Evolutionary conservation across 805 yeast genomes (phyloP).

Genomic region (Cyberlindnera mrakii): DNA sequence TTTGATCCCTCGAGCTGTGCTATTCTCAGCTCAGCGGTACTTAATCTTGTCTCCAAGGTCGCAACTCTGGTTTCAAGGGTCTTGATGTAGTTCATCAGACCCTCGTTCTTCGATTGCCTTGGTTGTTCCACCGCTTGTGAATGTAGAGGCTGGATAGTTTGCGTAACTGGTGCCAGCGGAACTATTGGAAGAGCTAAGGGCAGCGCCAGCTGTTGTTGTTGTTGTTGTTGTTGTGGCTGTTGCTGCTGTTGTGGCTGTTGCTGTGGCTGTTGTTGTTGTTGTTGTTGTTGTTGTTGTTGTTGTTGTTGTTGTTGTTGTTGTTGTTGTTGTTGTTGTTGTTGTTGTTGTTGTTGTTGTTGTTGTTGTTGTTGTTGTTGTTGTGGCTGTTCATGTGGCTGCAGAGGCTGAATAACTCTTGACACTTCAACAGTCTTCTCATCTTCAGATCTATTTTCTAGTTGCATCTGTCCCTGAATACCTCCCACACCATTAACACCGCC

Average conservation of each 20-base stretch:
- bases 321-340: not conserved
- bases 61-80: slow-evolving; percentile 18
- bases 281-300: not conserved
- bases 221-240: not conserved
- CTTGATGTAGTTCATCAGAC: slow-evolving; percentile 17
- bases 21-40: slow-evolving; percentile 16
- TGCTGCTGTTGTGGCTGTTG: slow-evolving; percentile 1
- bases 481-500: too few relatives aligned
- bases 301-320: not conserved
- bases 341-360: not conserved
- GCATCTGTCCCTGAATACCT: not conserved
- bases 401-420: too few relatives aligned
- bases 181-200: not conserved
- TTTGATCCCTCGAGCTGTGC: slow-evolving; percentile 5
- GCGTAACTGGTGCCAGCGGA: not conserved
- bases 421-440: not conserved
- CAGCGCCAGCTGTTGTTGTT: too few relatives aligned
- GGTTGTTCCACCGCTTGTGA: not conserved
- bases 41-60: slow-evolving; percentile 14
- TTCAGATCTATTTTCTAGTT: not conserved
- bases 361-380: not conserved
- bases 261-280: too few relatives aligned
- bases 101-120: slow-evolving; percentile 3
- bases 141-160: not conserved
- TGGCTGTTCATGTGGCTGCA: not conserved